Evolutionary conservation across 2,329 filamentous ascomycete species (phyloP).

Genomic region (Ophiostoma quercus): DNA sequence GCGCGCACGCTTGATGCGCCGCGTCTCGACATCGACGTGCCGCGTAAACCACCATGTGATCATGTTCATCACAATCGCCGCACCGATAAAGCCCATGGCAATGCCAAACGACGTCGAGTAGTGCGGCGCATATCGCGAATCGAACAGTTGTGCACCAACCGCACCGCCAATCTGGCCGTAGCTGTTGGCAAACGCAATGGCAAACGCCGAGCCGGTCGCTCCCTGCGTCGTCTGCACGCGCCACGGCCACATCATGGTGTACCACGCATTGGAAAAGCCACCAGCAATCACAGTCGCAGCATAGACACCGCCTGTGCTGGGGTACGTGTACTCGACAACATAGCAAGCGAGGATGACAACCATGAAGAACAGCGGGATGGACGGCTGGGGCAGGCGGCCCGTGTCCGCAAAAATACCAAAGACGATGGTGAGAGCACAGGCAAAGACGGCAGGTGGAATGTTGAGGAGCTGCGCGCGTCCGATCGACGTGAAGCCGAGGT

Average conservation of each 20-base stretch:
- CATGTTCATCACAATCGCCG: constrained; percentile 39
- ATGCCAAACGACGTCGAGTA: constrained; percentile 42
- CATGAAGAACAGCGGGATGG: constrained; percentile 20
- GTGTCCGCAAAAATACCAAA: constrained; percentile 20
- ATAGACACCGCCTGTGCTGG: constrained; percentile 31
- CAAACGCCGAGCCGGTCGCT: constrained; percentile 46
- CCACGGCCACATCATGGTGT: constrained; percentile 49
- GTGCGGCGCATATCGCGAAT: constrained; percentile 40
- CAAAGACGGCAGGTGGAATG: constrained; percentile 22
- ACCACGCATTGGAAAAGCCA: constrained; percentile 41
- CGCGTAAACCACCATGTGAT: constrained; percentile 44
- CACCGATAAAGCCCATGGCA: constrained; percentile 42
- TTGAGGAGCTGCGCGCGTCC: constrained; percentile 46
- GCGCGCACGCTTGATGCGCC: constrained; percentile 40
- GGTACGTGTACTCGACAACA: constrained; percentile 23
- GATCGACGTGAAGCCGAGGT: constrained; percentile 32
- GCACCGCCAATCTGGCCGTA: constrained; percentile 48
- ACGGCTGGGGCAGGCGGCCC: constrained; percentile 18
- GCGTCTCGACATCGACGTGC: constrained; percentile 42
- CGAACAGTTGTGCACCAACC: constrained; percentile 45
- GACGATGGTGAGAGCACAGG: constrained; percentile 18
- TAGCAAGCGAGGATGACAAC: constrained; percentile 21
- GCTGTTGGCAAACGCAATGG: constrained; percentile 46
- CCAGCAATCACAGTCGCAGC: constrained; percentile 43
- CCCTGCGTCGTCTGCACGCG: constrained; percentile 43